These are phyloP conservation scores for Delonix regia DNA, from an alignment of 306 rosid genomes.

Conservation along the genomic window DNA sequence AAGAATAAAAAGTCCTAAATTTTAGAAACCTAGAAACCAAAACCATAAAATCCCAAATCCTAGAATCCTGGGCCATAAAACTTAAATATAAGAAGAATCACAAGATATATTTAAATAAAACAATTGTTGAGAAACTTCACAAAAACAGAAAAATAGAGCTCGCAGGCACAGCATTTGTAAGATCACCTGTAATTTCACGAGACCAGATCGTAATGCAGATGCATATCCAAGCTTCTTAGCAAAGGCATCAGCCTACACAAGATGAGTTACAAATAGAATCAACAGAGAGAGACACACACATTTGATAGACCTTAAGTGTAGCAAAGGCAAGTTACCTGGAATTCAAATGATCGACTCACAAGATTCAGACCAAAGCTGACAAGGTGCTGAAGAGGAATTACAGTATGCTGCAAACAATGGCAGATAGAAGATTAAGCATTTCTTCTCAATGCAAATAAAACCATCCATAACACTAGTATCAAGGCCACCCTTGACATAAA, in stretches of 20 bases:
- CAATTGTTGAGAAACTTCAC: too few species aligned
- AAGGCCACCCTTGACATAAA: slow-evolving; percentile 26
- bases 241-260: slow-evolving; percentile 83
- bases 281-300: background rate
- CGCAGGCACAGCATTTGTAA: slow-evolving; percentile 1
- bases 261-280: background rate
- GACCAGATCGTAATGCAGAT: slow-evolving; percentile 64
- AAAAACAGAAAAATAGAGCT: background rate
- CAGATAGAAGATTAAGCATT: slow-evolving; percentile 32
- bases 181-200: slow-evolving; percentile 83
- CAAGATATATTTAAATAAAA: too few species aligned
- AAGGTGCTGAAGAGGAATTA: slow-evolving; percentile 85
- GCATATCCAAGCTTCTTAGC: slow-evolving; percentile 87
- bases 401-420: slow-evolving; percentile 76
- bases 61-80: too few species aligned
- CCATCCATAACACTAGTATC: background rate
- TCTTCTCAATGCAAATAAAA: background rate
- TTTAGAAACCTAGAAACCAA: too few species aligned
- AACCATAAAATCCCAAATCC: too few species aligned
- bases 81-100: too few species aligned
- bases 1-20: too few species aligned
- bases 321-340: slow-evolving; percentile 63
- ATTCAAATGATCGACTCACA: slow-evolving; percentile 90
- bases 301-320: slow-evolving; percentile 3
- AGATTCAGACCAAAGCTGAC: slow-evolving; percentile 92